Evolutionary conservation across 2,329 filamentous ascomycete genomes (phyloP).

Genomic region (Apiospora sp.): DNA sequence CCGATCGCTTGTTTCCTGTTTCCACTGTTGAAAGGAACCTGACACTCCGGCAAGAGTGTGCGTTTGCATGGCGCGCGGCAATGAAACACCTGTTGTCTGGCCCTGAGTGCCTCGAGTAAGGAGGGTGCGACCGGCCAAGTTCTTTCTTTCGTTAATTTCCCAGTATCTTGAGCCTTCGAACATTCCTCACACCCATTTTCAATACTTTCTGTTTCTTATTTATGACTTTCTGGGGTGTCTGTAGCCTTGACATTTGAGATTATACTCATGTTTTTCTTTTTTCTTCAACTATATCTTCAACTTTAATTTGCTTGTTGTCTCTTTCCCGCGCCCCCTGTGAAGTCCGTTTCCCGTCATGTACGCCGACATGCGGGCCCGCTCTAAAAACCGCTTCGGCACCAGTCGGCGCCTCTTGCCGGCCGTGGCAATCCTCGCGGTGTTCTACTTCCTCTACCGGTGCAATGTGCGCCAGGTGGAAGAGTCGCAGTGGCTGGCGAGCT

Average conservation of each 20-base stretch:
- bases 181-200: background rate
- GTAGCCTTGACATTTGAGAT: background rate
- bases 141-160: background rate
- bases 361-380: background rate
- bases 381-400: constrained; percentile 12
- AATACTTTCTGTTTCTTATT: background rate
- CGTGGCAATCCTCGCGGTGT: background rate
- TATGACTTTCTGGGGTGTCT: background rate
- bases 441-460: background rate
- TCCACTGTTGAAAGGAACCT: background rate
- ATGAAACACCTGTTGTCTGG: constrained; percentile 8
- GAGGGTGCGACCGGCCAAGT: background rate
- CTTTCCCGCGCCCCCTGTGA: background rate
- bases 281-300: background rate
- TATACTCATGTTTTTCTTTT: background rate
- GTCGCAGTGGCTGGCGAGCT: constrained; percentile 37
- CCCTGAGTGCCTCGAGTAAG: background rate
- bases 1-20: background rate
- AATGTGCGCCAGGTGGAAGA: background rate
- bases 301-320: background rate
- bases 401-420: constrained; percentile 1
- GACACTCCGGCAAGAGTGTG: background rate
- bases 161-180: background rate
- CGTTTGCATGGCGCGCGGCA: background rate
- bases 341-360: background rate